phyloP scores from a whole-genome alignment of 1,139 yeast species.

The Geotrichum europaeum region DNA sequence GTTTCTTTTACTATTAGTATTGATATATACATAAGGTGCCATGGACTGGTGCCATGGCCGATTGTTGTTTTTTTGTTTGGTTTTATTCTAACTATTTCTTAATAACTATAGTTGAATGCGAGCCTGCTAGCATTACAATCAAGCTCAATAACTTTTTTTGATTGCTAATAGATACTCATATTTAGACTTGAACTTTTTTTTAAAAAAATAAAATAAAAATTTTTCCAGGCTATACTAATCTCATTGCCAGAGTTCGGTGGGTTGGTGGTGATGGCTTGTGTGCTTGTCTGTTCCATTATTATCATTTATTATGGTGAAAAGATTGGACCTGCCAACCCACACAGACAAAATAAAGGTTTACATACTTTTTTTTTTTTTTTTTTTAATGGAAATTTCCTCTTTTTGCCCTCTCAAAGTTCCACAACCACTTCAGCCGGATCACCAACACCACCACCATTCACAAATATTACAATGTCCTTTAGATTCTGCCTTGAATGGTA shows the following conservation, averaged over 20 bases:
- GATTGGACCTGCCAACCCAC: no score
- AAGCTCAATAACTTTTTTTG: neutral
- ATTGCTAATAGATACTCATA: neutral
- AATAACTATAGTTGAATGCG: neutral
- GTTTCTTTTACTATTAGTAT: neutral
- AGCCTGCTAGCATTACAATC: neutral
- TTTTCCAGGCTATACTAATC: no score
- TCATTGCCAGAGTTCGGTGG: no score
- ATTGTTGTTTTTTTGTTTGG: neutral
- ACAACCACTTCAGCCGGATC: neutral
- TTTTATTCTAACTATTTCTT: neutral
- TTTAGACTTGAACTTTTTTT: no score
- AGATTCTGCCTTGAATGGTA: slow-evolving; percentile 85
- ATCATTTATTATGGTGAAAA: no score
- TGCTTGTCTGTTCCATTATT: no score
- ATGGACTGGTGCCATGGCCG: neutral
- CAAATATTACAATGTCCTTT: slow-evolving; percentile 65
- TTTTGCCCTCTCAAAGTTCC: neutral
- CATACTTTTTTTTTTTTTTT: neutral
- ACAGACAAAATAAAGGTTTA: neutral
- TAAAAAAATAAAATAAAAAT: no score
- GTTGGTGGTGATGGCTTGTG: no score
- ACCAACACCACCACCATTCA: slow-evolving; percentile 4
- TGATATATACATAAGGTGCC: neutral
- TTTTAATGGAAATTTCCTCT: neutral